These are phyloP conservation scores for Nicotiana sylvestris DNA, from an alignment of 257 asterid species.

Conservation along the genomic window DNA sequence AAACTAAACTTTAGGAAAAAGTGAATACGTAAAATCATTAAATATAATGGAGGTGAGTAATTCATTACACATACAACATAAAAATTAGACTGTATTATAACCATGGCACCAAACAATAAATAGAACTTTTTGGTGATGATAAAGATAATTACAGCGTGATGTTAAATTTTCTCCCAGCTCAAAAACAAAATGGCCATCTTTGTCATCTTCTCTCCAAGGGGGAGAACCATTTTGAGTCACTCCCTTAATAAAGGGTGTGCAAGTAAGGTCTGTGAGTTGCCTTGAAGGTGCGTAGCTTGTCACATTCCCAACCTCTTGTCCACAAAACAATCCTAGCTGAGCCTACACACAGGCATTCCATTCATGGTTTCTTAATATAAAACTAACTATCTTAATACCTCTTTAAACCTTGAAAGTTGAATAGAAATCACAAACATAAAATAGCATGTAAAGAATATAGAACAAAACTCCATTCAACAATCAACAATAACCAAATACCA, in stretches of 20 bases:
- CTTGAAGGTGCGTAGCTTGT: slow-evolving; percentile 74
- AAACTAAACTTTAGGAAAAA: neutral
- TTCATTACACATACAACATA: neutral
- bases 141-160: slow-evolving; percentile 84
- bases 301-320: slow-evolving; percentile 79
- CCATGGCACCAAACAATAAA: slow-evolving; percentile 10
- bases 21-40: neutral
- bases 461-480: neutral
- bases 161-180: slow-evolving; percentile 97
- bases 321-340: slow-evolving; percentile 88
- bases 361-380: slow-evolving; percentile 51
- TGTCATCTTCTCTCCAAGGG: slow-evolving; percentile 90
- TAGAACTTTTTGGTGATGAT: slow-evolving; percentile 32
- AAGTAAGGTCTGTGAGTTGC: slow-evolving; percentile 49
- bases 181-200: slow-evolving; percentile 95
- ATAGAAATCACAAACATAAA: neutral
- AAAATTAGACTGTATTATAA: neutral
- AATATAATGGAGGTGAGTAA: neutral
- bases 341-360: slow-evolving; percentile 93
- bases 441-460: neutral
- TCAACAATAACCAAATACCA: neutral
- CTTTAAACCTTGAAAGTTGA: slow-evolving; percentile 15
- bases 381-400: slow-evolving; percentile 34
- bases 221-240: slow-evolving; percentile 75
- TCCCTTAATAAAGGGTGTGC: slow-evolving; percentile 58